These are phyloP conservation scores for Thermothielavioides terrestris DNA, from an alignment of 495 filamentous ascomycete species.

Conservation along the genomic window DNA sequence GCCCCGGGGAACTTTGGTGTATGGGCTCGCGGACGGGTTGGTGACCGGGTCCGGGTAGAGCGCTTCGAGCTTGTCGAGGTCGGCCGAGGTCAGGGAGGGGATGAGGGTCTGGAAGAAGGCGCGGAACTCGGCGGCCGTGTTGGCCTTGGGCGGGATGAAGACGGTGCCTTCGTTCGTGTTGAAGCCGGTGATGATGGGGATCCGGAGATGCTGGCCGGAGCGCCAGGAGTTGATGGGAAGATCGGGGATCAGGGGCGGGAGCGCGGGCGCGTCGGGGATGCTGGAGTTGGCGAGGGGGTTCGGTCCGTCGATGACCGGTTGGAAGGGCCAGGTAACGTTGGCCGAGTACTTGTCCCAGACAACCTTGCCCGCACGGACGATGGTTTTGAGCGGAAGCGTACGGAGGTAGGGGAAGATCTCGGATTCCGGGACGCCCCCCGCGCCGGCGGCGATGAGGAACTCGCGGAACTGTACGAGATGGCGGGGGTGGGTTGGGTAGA, in stretches of 20 bases:
- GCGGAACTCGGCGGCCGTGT: conserved; percentile 41
- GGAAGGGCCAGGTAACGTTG: conserved; percentile 57
- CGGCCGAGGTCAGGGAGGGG: conserved; percentile 38
- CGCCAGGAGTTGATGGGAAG: conserved; percentile 50
- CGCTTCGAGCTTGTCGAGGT: conserved; percentile 41
- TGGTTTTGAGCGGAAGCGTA: conserved; percentile 33
- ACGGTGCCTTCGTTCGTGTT: conserved; percentile 57
- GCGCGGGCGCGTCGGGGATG: background rate
- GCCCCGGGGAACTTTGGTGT: conserved; percentile 22
- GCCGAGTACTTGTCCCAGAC: conserved; percentile 47
- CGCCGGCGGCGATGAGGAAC: conserved; percentile 42
- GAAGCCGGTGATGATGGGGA: conserved; percentile 58
- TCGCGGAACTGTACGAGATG: conserved; percentile 52
- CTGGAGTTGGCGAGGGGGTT: conserved; percentile 22
- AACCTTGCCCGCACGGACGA: conserved; percentile 41
- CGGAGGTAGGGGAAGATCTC: conserved; percentile 46
- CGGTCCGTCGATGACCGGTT: conserved; percentile 55
- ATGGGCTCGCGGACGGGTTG: conserved; percentile 17
- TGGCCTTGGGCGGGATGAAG: conserved; percentile 45
- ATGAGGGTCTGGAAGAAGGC: conserved; percentile 49
- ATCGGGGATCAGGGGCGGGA: conserved; percentile 43
- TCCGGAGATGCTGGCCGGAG: conserved; percentile 41
- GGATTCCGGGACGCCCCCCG: conserved; percentile 31
- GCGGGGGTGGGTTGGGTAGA: conserved; percentile 45
- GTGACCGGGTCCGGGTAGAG: conserved; percentile 51